Base-by-base conservation (phyloP, 225 moss, liverwort and hornwort species). In the Marchantia paleacea region DNA sequence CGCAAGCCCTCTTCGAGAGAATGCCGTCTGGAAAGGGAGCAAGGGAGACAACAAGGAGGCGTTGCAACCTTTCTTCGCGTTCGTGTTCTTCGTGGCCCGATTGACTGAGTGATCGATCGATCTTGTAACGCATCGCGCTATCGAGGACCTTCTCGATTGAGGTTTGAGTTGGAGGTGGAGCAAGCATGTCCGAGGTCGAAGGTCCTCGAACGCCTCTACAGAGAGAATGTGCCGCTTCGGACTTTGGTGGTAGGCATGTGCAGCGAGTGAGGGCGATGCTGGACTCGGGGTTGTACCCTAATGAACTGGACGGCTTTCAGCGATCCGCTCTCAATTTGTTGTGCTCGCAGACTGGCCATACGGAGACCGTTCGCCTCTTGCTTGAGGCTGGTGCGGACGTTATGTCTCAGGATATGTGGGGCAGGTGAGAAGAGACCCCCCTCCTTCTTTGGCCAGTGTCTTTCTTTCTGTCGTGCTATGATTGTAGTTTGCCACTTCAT, bases 351-450 rank as follows among this genome's bases (percentile, higher is more conserved):
- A 48, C 77, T 13, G 88, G 88, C 15, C 80, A 87, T 16, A 39
- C 72, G n/a, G 82, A 76, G 25, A 87, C 86, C 13, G 88, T 87
- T 52, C 75, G 54, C 65, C 73, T 73, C 25, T 86, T 90, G 60
- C 80, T 90, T 15, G 75, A 79, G 15, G 85, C 82, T 55, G 90
- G 88, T 61, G 88, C 90, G 0, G 39, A 55, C 28, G 75, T 85
- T 0, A 51, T 80, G 31, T 77, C 87, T 0, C 82, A 79, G 61
- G 90, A 90, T 55, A 85, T 87, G 49, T 85, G 88, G 84, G 90
- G 88, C 86, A 85, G 90, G 90, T 89, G 53, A 13, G 51, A 51
- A 19, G 39, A 5, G 11, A 60, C 19, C 55, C 16, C n/a, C 3
- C 58, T 20, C 77, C 52, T 71, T 26, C 10, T 55, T 12, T 61